These are phyloP conservation scores for Candida tallmaniae DNA, from an alignment of 805 yeast species.

Conservation along the genomic window DNA sequence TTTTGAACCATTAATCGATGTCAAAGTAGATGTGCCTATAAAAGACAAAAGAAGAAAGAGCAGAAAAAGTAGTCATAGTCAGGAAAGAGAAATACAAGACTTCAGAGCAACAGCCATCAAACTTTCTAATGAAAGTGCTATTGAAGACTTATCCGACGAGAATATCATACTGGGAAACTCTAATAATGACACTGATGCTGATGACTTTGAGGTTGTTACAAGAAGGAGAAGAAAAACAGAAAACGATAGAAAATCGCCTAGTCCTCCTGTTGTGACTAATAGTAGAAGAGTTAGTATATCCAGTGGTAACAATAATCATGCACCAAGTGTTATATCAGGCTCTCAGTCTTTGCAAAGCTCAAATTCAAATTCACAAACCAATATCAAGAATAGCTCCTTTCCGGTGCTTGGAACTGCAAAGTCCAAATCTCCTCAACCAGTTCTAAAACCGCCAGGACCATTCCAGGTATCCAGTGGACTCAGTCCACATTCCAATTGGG, in stretches of 20 bases:
- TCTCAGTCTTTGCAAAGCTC: too few relatives aligned
- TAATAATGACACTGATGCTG: not conserved
- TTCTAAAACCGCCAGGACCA: not conserved
- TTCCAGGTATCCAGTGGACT: slow-evolving; percentile 13
- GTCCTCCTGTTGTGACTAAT: slow-evolving; percentile 5
- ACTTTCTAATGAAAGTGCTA: slow-evolving; percentile 16
- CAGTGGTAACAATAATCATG: too few relatives aligned
- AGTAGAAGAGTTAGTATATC: too few relatives aligned
- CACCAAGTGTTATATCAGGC: too few relatives aligned
- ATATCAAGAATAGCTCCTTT: slow-evolving; percentile 1
- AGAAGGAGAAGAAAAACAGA: slow-evolving; percentile 10
- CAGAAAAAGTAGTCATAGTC: slow-evolving; percentile 19
- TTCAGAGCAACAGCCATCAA: slow-evolving; percentile 19
- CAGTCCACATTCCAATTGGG: slow-evolving; percentile 27
- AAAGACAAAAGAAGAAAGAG: slow-evolving; percentile 15
- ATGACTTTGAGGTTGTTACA: slow-evolving; percentile 25
- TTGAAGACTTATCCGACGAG: slow-evolving; percentile 15
- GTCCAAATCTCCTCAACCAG: not conserved
- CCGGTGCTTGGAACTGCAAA: slow-evolving; percentile 4
- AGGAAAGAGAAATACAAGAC: slow-evolving; percentile 15
- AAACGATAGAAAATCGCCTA: slow-evolving; percentile 3
- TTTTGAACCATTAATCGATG: slow-evolving; percentile 35
- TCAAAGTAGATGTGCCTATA: slow-evolving; percentile 16
- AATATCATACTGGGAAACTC: not conserved
- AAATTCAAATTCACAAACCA: not conserved